Conservation (phyloP, 768 basidiomycete genomes). For the Rhizopogon sp. region DNA sequence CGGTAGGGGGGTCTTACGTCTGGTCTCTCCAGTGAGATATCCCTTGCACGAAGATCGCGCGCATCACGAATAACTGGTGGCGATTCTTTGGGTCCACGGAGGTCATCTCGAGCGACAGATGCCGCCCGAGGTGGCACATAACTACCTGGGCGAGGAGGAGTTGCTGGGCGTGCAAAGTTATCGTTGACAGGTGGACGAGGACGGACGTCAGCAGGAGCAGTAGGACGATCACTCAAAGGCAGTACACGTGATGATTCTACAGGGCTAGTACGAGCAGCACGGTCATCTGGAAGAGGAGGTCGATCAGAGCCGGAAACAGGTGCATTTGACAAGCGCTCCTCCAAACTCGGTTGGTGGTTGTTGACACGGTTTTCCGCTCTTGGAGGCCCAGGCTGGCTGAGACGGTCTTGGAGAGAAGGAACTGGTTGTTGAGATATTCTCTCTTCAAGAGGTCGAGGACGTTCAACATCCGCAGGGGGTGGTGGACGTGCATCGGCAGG, state of each 20-base stretch:
- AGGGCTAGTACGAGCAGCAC: constrained; percentile 10
- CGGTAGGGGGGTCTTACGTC: constrained; percentile 28
- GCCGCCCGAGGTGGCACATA: constrained; percentile 14
- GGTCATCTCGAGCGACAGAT: constrained; percentile 30
- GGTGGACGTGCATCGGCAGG: constrained; percentile 17
- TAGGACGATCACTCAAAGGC: constrained; percentile 8
- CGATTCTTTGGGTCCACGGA: constrained; percentile 23
- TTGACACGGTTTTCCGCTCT: constrained; percentile 13
- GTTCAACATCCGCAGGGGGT: constrained; percentile 19
- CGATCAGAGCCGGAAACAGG: constrained; percentile 21
- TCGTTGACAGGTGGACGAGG: constrained; percentile 7
- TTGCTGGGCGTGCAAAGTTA: constrained; percentile 12
- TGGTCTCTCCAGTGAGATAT: constrained; percentile 33
- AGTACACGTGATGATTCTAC: constrained; percentile 5
- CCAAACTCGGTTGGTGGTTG: constrained; percentile 30
- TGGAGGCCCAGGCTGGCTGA: constrained; percentile 27
- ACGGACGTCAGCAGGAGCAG: constrained; percentile 14
- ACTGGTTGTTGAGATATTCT: constrained; percentile 30
- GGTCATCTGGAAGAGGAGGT: constrained; percentile 14
- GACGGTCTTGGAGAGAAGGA: constrained; percentile 34
- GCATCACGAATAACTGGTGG: constrained; percentile 10
- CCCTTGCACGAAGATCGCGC: constrained; percentile 28
- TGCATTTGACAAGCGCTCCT: constrained; percentile 36
- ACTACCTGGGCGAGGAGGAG: constrained; percentile 6
- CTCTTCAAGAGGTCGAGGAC: constrained; percentile 32